Conservation (phyloP, 768 basidiomycete species). For the Atractiella rhizophila region DNA sequence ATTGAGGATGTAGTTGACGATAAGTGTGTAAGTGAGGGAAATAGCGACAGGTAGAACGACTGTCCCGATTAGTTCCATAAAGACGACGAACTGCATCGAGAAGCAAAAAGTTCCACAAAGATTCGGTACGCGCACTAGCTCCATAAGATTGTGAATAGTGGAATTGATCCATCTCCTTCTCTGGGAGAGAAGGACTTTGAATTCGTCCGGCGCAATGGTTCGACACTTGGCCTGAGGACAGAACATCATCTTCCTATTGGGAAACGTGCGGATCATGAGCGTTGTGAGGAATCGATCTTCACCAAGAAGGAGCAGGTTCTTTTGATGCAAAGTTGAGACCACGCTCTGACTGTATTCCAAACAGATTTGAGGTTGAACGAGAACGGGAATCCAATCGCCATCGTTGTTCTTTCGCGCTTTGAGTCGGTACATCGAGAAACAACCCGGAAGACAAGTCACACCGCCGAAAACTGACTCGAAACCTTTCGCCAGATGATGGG, state of each 20-base stretch:
- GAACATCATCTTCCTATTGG: conserved; percentile 98
- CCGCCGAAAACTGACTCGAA: conserved; percentile 98
- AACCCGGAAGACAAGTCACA: conserved; percentile 96
- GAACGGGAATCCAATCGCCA: conserved; percentile 91
- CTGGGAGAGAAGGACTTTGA: conserved; percentile 74
- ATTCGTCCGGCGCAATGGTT: conserved; percentile 89
- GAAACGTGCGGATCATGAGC: conserved; percentile 83
- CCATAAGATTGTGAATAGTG: conserved; percentile 97
- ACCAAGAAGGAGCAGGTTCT: conserved; percentile 81
- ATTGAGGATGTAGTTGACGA: conserved; percentile 44
- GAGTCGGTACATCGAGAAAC: conserved; percentile 97
- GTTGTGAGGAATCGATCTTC: conserved; percentile 98
- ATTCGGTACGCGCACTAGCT: conserved; percentile 84
- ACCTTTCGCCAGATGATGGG: conserved; percentile 89
- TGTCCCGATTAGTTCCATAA: conserved; percentile 82
- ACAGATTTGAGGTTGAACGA: conserved; percentile 88
- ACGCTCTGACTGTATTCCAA: conserved; percentile 88
- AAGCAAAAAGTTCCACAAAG: conserved; percentile 98
- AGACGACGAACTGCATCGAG: conserved; percentile 98
- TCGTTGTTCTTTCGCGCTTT: conserved; percentile 70
- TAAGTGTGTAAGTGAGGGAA: conserved; percentile 59
- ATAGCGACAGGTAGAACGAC: conserved; percentile 88
- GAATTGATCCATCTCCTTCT: conserved; percentile 99
- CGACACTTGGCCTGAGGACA: conserved; percentile 82
- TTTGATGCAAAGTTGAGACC: conserved; percentile 85